Percentiles rank a stretch among this genome's conserved stretches.
phyloP scores from a whole-genome alignment of 768 basidiomycete genomes.

The Amanita muscaria region DNA sequence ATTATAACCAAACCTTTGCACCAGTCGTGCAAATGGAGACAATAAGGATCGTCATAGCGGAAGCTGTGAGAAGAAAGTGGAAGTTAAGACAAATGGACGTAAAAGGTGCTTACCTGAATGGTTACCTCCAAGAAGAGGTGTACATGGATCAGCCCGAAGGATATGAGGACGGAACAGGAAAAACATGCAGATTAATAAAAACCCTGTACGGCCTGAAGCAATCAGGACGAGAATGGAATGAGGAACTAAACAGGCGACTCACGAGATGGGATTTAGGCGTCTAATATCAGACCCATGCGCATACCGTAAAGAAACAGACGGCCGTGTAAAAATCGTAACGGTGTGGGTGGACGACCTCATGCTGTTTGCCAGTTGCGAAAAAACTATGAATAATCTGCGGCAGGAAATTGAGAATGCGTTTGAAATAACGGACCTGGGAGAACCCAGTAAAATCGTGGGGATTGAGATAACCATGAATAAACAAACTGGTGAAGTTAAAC shows the following conservation, averaged over 20 bases:
- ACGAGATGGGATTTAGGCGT: slow-evolving; percentile 11
- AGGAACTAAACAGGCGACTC: slow-evolving; percentile 14
- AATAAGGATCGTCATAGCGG: slow-evolving; percentile 26
- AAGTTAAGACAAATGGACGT: slow-evolving; percentile 34
- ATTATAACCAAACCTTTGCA: slow-evolving; percentile 23
- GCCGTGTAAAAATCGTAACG: not conserved
- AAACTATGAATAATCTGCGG: not conserved
- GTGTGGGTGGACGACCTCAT: not conserved
- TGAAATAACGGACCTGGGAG: slow-evolving; percentile 18
- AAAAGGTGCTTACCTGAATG: slow-evolving; percentile 26
- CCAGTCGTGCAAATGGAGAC: slow-evolving; percentile 24
- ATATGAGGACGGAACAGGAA: slow-evolving; percentile 19
- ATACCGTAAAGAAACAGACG: slow-evolving; percentile 4
- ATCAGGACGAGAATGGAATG: slow-evolving; percentile 21
- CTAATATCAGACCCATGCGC: slow-evolving; percentile 10
- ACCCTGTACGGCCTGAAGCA: slow-evolving; percentile 32
- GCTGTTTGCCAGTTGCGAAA: not conserved
- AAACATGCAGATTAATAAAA: slow-evolving; percentile 16
- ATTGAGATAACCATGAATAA: slow-evolving; percentile 16
- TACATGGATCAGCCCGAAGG: slow-evolving; percentile 31
- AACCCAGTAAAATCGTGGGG: slow-evolving; percentile 19
- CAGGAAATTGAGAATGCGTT: slow-evolving; percentile 11
- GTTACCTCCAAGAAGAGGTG: slow-evolving; percentile 22
- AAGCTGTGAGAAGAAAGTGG: slow-evolving; percentile 25
- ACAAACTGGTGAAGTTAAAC: slow-evolving; percentile 10